Conservation (phyloP, 2,329 filamentous ascomycete species). For the Calonectria montana region DNA sequence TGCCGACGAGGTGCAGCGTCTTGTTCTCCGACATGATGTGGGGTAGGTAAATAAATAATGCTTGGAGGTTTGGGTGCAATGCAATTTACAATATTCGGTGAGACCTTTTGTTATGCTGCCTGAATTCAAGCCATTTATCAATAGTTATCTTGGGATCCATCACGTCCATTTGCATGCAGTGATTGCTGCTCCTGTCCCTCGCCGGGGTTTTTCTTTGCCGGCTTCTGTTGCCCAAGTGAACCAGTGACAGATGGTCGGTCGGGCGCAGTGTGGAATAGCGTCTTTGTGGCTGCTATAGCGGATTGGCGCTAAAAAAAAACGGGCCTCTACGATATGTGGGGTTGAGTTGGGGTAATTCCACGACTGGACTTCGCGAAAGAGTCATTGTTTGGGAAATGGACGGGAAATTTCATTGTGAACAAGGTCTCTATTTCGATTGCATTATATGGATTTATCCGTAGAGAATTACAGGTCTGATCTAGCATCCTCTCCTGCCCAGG, state of each 20-base stretch:
- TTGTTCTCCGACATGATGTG: conserved; percentile 18
- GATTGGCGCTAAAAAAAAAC: background rate
- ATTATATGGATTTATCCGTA: background rate
- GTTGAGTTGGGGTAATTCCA: background rate
- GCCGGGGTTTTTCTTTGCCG: conserved; percentile 19
- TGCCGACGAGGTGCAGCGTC: conserved; percentile 50
- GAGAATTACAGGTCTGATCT: conserved; percentile 28
- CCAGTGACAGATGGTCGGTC: background rate
- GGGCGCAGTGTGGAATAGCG: background rate
- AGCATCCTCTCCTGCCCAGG: conserved; percentile 71
- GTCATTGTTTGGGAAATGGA: background rate
- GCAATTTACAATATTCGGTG: background rate
- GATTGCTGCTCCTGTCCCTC: background rate
- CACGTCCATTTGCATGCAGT: background rate
- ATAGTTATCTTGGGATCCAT: background rate
- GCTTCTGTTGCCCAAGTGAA: background rate
- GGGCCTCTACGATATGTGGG: background rate
- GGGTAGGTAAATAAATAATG: background rate
- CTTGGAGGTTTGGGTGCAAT: background rate
- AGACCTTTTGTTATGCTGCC: background rate
- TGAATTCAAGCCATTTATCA: background rate
- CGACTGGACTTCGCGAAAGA: background rate
- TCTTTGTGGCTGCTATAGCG: background rate
- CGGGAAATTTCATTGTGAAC: background rate
- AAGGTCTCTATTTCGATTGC: background rate